Evolutionary conservation across 2,329 filamentous ascomycete genomes (phyloP), one percentile per base, ranked within the genome.

Genomic region (Penicillium paneum): DNA sequence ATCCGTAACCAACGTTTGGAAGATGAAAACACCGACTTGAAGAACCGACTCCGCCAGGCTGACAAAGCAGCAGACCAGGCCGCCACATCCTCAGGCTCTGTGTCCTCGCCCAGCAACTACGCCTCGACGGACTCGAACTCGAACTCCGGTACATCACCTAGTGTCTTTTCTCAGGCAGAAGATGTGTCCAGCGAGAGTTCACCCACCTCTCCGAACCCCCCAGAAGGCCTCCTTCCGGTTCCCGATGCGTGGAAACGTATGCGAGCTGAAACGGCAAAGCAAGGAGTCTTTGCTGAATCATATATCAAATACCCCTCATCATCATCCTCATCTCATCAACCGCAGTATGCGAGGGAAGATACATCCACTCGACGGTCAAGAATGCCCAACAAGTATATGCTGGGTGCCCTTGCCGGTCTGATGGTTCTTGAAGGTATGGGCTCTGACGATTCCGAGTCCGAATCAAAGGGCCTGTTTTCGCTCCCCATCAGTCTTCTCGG

Each of bases 371-470:
- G 71, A 58, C 75, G 78, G 40, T 80, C 80, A 34, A 78, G 81
- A 61, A 74, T 85, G 57, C 73, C 77, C 64, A 83, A 81, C 66
- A 96, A 95, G 75, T 81, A 97, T 61, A 94, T 97, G 90, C 86
- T 97, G 5, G 93, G 93, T 39, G 93, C 92, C 17, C 82, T 97
- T 55, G 93, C 92, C 24, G 91, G 91, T 13, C 79, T 97, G 17
- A 96, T 97, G 92, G 82, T 97, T 32, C 76, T 96, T 63, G 91
- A 97, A 74, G 91, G 90, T 1, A 79, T 92, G 52, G 80, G 81
- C 83, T 88, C 68, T 76, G 86, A 62, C 83, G 91, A 73, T 74
- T 84, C 67, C 0, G 85, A 89, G 47, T 80, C 80, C 1, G 79
- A 85, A 6, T 79, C 84, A 46, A 87, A 87, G 42, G 88, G 88